These are phyloP conservation scores for Candida awuae DNA, from an alignment of 805 yeast species.

Conservation along the genomic window DNA sequence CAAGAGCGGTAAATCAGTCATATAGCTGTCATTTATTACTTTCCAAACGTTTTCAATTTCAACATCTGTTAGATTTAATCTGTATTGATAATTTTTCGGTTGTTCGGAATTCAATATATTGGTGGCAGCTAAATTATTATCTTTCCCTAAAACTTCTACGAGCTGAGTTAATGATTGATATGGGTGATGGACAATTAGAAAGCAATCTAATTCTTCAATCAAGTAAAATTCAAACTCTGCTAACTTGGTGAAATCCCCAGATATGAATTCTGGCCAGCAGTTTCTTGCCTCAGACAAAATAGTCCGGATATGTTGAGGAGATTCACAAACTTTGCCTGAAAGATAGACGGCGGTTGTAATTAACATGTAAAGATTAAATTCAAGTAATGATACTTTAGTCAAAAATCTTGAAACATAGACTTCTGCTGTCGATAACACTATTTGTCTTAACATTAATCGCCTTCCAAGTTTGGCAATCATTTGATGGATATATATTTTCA, in stretches of 20 bases:
- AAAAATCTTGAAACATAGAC: conserved; percentile 75
- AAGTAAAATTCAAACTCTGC: conserved; percentile 95
- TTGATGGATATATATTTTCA: conserved; percentile 74
- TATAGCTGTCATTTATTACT: conserved; percentile 78
- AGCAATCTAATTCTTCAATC: conserved; percentile 77
- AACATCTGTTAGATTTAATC: conserved; percentile 38
- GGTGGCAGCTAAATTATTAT: too few relatives aligned
- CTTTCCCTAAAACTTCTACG: conserved; percentile 25
- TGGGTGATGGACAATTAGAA: conserved; percentile 67
- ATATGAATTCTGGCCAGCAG: conserved; percentile 91
- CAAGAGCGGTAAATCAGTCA: conserved; percentile 75
- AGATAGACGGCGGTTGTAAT: conserved; percentile 82
- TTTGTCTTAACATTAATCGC: conserved; percentile 67
- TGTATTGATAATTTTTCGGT: neutral
- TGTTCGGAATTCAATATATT: neutral
- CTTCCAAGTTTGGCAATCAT: conserved; percentile 71
- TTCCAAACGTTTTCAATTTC: conserved; percentile 88
- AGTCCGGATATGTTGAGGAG: conserved; percentile 86
- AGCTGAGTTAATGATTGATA: conserved; percentile 56
- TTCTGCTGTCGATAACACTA: conserved; percentile 84
- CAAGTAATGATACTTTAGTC: conserved; percentile 63
- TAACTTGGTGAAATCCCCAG: conserved; percentile 81
- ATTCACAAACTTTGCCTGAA: conserved; percentile 91
- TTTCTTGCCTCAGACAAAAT: conserved; percentile 78
- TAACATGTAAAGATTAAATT: conserved; percentile 71